Evolutionary conservation across 106 monocot genomes (phyloP).

Genomic region (Dioscorea alata): DNA sequence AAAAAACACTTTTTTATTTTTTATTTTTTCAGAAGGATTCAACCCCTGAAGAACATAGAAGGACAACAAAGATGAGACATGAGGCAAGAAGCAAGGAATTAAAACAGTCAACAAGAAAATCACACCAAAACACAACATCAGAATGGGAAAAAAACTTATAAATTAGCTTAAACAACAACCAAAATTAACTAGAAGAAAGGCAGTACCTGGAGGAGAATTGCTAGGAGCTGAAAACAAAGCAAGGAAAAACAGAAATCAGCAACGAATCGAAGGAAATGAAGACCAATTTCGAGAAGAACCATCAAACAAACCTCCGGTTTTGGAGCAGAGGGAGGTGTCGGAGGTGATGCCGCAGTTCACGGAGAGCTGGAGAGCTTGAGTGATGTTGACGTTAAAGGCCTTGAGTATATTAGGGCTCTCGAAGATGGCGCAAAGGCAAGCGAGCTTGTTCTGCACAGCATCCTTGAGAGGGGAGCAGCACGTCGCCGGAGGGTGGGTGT

Average conservation of each 20-base stretch:
- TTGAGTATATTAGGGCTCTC: neutral
- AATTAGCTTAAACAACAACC: neutral
- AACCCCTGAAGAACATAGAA: no score
- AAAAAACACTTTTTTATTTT: no score
- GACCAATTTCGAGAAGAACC: neutral
- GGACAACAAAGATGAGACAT: no score
- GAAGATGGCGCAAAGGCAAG: slow-evolving; percentile 2
- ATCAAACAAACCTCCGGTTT: neutral
- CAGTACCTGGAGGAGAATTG: neutral
- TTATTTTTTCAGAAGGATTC: no score
- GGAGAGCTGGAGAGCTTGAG: neutral
- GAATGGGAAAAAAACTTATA: neutral
- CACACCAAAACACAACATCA: no score
- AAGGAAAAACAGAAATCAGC: neutral
- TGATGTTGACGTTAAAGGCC: neutral
- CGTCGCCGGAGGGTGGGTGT: neutral
- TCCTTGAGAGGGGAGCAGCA: slow-evolving; percentile 8
- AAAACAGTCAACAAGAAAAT: no score
- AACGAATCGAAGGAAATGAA: neutral
- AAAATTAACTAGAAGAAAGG: neutral
- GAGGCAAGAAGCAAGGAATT: no score
- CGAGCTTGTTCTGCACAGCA: neutral
- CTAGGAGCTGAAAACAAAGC: neutral
- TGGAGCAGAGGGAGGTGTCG: neutral
- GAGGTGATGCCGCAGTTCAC: neutral